Conservation (phyloP, 441 rosid species). For the Capsella rubella region DNA sequence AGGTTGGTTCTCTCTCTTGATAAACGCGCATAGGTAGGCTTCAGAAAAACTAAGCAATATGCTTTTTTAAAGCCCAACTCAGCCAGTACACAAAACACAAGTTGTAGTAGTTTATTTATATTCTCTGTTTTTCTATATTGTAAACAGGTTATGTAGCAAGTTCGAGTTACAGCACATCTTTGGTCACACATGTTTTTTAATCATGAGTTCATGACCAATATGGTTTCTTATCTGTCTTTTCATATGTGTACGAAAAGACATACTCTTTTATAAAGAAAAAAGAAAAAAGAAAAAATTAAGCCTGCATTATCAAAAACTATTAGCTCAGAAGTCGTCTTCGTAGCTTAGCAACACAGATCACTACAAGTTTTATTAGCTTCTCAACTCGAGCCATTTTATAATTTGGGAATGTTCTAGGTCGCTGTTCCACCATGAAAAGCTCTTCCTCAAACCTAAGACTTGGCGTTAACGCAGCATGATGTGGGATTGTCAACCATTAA, state of each 20-base stretch:
- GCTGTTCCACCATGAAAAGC: conserved; percentile 64
- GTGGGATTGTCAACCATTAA: conserved; percentile 65
- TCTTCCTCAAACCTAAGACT: conserved; percentile 76
- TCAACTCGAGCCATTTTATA: too few relatives aligned
- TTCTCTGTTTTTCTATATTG: too few relatives aligned
- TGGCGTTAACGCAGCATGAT: conserved; percentile 54
- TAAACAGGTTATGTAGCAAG: background rate
- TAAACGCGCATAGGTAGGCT: background rate
- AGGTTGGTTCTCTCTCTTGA: background rate
- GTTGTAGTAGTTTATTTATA: too few relatives aligned
- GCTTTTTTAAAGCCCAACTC: background rate
- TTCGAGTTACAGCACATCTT: background rate
- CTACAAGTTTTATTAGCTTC: too few relatives aligned
- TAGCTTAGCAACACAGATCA: too few relatives aligned
- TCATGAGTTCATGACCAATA: background rate
- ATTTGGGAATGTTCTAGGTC: background rate
- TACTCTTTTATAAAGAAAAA: too few relatives aligned
- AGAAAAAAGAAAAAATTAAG: too few relatives aligned
- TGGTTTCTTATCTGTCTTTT: background rate
- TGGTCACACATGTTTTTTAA: background rate
- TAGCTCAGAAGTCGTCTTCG: background rate
- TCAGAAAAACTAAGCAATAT: too few relatives aligned
- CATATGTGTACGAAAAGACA: background rate
- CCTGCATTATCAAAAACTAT: background rate
- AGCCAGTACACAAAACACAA: background rate